Conservation (phyloP, 371 early-diverging fungal genomes). For the Mucor saturninus region DNA sequence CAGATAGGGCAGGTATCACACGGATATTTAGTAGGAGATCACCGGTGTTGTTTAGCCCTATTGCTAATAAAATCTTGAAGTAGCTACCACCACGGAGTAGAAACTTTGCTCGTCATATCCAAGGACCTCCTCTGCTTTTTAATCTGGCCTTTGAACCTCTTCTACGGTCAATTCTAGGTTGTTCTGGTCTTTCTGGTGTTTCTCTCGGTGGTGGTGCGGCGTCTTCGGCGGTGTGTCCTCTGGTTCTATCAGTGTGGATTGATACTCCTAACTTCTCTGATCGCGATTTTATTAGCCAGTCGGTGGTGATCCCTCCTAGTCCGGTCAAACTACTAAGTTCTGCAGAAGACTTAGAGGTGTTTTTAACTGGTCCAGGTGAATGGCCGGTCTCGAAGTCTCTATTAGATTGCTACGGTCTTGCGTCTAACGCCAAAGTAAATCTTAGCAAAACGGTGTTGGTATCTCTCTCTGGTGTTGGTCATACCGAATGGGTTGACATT, state of each 20-base stretch:
- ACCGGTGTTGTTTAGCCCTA: conserved; percentile 20
- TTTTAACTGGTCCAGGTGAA: conserved; percentile 11
- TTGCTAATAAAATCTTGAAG: too few species aligned
- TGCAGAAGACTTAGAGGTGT: conserved; percentile 29
- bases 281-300: too few species aligned
- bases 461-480: conserved; percentile 8
- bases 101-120: background rate
- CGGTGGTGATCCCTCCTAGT: conserved; percentile 16
- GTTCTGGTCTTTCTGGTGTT: background rate
- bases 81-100: too few species aligned
- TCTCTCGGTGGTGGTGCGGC: too few species aligned
- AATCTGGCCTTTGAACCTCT: conserved; percentile 21
- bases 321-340: conserved; percentile 26
- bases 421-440: conserved; percentile 25
- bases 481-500: background rate
- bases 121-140: conserved; percentile 23
- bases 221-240: too few species aligned
- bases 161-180: background rate
- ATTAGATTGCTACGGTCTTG: background rate
- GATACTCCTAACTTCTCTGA: conserved; percentile 29
- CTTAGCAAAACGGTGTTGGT: conserved; percentile 13
- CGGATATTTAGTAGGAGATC: too few species aligned
- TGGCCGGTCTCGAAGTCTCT: background rate
- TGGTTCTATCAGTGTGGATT: conserved; percentile 4
- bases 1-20: too few species aligned